Conservation (phyloP, 495 filamentous ascomycete species). For the Penicillium maclennaniae region DNA sequence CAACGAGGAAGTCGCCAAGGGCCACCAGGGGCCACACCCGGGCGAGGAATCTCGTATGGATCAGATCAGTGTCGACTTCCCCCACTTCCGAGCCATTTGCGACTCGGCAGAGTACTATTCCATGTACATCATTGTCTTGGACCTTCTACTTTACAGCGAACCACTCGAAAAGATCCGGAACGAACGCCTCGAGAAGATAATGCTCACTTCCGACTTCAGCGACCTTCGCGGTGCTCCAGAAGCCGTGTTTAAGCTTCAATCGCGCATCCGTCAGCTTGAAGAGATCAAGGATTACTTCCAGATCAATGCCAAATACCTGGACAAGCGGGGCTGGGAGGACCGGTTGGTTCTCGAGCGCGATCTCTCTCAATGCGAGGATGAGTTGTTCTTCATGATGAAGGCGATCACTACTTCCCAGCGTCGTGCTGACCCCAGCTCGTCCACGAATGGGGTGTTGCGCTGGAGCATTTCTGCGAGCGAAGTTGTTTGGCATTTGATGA, state of each 20-base stretch:
- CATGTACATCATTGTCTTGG: conserved; percentile 93
- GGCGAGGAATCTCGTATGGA: conserved; percentile 78
- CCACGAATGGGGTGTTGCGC: conserved; percentile 70
- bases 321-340: conserved; percentile 88
- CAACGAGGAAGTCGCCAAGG: conserved; percentile 84
- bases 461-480: conserved; percentile 90
- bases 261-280: conserved; percentile 87
- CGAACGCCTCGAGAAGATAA: conserved; percentile 94
- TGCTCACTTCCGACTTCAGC: conserved; percentile 99
- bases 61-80: conserved; percentile 94
- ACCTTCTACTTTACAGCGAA: conserved; percentile 91
- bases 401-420: conserved; percentile 95
- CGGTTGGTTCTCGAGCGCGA: conserved; percentile 82
- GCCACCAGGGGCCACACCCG: conserved; percentile 36
- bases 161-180: conserved; percentile 92
- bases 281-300: conserved; percentile 97
- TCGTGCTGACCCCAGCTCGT: conserved; percentile 63
- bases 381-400: conserved; percentile 99
- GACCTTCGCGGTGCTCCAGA: conserved; percentile 90
- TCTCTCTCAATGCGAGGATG: conserved; percentile 84
- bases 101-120: conserved; percentile 96
- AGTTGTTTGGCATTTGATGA: conserved; percentile 94
- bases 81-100: conserved; percentile 84
- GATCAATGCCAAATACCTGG: conserved; percentile 81
- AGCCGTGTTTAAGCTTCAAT: conserved; percentile 87